These are phyloP conservation scores for Globisporangium okanoganense DNA, from an alignment of 352 stramenopile genomes.

Conservation along the genomic window DNA sequence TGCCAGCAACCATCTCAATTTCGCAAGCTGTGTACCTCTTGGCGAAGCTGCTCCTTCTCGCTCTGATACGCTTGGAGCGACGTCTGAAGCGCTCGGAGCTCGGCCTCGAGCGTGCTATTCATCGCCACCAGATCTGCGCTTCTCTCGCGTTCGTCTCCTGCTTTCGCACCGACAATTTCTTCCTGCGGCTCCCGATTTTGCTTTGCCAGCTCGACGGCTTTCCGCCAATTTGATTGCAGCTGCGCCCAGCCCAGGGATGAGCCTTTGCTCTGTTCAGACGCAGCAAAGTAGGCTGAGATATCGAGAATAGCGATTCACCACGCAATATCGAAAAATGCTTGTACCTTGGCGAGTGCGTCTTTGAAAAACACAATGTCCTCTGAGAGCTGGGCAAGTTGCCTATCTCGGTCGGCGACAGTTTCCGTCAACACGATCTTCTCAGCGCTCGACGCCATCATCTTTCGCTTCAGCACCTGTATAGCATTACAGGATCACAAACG, in stretches of 20 bases:
- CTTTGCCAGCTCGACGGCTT: conserved; percentile 10
- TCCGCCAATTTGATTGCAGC: conserved; percentile 18
- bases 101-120: conserved; percentile 14
- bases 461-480: conserved; percentile 34
- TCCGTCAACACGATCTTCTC: conserved; percentile 35
- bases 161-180: neutral
- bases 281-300: neutral
- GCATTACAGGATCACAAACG: neutral
- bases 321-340: neutral
- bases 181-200: conserved; percentile 1
- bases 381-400: conserved; percentile 25
- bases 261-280: conserved; percentile 13
- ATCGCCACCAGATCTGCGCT: conserved; percentile 8
- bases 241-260: conserved; percentile 12
- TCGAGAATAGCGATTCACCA: neutral
- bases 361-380: conserved; percentile 66
- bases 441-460: conserved; percentile 28
- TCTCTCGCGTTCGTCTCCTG: neutral
- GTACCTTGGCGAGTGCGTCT: conserved; percentile 42
- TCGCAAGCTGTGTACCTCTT: conserved; percentile 3
- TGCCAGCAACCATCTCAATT: neutral
- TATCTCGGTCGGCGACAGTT: conserved; percentile 25
- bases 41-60: conserved; percentile 10
- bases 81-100: conserved; percentile 11
- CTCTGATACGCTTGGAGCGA: neutral